Conservation (phyloP, 2,329 filamentous ascomycete genomes). For the Colletotrichum spaethianum region DNA sequence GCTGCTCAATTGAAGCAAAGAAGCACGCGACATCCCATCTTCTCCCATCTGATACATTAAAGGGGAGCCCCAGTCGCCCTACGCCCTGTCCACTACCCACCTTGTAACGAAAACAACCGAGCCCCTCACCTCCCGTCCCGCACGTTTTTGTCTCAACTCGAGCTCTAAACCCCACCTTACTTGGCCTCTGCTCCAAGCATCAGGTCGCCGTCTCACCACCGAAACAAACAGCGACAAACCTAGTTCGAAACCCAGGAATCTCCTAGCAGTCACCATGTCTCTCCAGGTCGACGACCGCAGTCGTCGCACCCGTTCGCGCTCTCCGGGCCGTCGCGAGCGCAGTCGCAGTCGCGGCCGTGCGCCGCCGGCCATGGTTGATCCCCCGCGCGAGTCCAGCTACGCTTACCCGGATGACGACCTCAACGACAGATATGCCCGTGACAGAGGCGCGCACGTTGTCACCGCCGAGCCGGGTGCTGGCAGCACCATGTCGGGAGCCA, state of each 20-base stretch:
- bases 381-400: slow-evolving; percentile 60
- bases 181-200: slow-evolving; percentile 7
- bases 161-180: slow-evolving; percentile 26
- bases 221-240: slow-evolving; percentile 36
- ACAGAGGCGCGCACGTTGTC: slow-evolving; percentile 39
- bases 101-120: slow-evolving; percentile 2
- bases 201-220: neutral
- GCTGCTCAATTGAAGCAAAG: slow-evolving; percentile 2
- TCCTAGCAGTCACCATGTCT: slow-evolving; percentile 59
- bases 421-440: slow-evolving; percentile 51
- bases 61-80: slow-evolving; percentile 10
- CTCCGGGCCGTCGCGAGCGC: slow-evolving; percentile 57
- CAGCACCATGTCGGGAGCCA: slow-evolving; percentile 43
- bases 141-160: slow-evolving; percentile 39
- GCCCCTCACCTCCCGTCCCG: slow-evolving; percentile 32
- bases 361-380: slow-evolving; percentile 51
- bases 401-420: slow-evolving; percentile 59
- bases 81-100: slow-evolving; percentile 23
- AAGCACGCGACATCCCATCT: slow-evolving; percentile 30
- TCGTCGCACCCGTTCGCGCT: slow-evolving; percentile 63
- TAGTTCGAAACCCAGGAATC: slow-evolving; percentile 12
- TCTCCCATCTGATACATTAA: slow-evolving; percentile 24
- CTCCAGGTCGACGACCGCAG: slow-evolving; percentile 62
- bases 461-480: slow-evolving; percentile 35
- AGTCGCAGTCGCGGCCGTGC: slow-evolving; percentile 52